These are phyloP conservation scores for Aurinia saxatilis DNA, from an alignment of 345 rosid species.

Conservation along the genomic window DNA sequence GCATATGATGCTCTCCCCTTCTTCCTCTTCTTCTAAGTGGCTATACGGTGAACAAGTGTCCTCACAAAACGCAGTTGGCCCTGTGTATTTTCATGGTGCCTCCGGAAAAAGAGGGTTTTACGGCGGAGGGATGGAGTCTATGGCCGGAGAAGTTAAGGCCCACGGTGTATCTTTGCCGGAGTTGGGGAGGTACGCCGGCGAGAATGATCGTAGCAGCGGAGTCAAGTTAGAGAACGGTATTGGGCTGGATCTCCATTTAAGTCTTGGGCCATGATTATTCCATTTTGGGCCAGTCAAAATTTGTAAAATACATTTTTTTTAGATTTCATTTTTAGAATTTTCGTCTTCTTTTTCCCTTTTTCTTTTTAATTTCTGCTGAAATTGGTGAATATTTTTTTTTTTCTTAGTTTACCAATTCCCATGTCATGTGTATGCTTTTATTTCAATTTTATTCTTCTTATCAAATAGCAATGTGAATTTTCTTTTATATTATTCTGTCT, in stretches of 20 bases:
- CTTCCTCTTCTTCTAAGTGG: slow-evolving; percentile 17
- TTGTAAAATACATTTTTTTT: not conserved
- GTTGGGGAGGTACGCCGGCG: slow-evolving; percentile 35
- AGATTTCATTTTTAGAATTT: not conserved
- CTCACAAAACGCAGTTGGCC: slow-evolving; percentile 21
- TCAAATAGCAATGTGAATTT: slow-evolving; percentile 14
- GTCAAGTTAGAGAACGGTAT: slow-evolving; percentile 39
- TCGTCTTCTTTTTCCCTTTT: not conserved
- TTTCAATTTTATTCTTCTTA: slow-evolving; percentile 10
- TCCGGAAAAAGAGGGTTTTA: not conserved
- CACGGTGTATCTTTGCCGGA: slow-evolving; percentile 28
- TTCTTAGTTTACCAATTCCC: not conserved
- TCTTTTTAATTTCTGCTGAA: not conserved
- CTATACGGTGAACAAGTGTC: slow-evolving; percentile 23
- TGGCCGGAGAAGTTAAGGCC: slow-evolving; percentile 15
- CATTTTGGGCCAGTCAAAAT: not conserved
- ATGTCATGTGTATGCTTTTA: slow-evolving; percentile 7
- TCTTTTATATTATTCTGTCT: not conserved
- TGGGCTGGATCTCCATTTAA: slow-evolving; percentile 70
- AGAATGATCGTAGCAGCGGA: slow-evolving; percentile 26
- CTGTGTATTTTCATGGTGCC: slow-evolving; percentile 23
- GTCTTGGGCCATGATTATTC: slow-evolving; percentile 54
- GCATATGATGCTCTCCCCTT: slow-evolving; percentile 27
- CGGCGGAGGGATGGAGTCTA: slow-evolving; percentile 20
- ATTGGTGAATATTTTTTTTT: not conserved